phyloP scores from a whole-genome alignment of 225 moss, liverwort and hornwort genomes.

The Neckera pumila region DNA sequence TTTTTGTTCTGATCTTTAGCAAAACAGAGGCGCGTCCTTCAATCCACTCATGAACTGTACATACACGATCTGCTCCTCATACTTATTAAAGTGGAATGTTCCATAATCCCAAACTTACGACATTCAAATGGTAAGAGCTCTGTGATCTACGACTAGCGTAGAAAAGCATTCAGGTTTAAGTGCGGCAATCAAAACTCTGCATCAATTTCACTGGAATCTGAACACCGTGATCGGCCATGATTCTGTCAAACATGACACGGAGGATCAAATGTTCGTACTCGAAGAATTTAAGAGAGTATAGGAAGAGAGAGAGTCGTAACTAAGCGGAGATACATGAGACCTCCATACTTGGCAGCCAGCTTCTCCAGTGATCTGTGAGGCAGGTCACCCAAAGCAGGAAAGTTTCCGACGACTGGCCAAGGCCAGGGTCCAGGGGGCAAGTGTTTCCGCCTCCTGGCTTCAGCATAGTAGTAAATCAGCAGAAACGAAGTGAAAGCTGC shows the following conservation, averaged over 20 bases:
- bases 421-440: slow-evolving; percentile 7
- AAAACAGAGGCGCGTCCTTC: neutral
- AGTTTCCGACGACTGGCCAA: slow-evolving; percentile 1
- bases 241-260: neutral
- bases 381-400: neutral
- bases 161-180: neutral
- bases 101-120: neutral
- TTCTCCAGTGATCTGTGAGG: neutral
- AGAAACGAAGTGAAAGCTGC: neutral
- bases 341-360: slow-evolving; percentile 3
- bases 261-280: neutral
- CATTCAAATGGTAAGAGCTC: neutral
- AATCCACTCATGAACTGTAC: neutral
- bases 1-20: neutral
- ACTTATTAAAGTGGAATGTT: neutral
- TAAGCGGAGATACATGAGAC: slow-evolving; percentile 9
- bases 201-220: neutral
- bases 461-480: neutral
- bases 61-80: neutral
- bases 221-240: neutral
- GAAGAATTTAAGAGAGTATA: neutral
- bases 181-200: neutral
- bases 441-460: neutral
- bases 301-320: neutral
- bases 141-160: neutral